These are phyloP conservation scores for Biscutella laevigata DNA, from an alignment of 441 rosid species.

Conservation along the genomic window DNA sequence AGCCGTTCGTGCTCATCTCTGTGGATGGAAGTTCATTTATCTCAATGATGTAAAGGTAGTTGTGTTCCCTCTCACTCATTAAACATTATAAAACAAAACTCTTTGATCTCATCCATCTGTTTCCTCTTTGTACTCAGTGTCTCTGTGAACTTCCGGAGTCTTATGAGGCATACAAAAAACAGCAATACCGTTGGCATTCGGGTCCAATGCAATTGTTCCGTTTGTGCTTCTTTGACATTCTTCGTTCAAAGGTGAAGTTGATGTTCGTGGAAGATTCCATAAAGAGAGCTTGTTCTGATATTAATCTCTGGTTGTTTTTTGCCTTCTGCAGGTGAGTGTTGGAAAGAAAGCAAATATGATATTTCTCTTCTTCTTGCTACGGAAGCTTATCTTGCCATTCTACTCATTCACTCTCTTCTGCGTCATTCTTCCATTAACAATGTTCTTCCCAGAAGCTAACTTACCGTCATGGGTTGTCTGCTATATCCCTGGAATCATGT, in stretches of 20 bases:
- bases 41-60: conserved; percentile 77
- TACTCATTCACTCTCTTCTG: conserved; percentile 92
- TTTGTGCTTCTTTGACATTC: conserved; percentile 69
- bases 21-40: conserved; percentile 87
- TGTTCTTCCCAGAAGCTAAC: conserved; percentile 85
- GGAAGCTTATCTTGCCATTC: conserved; percentile 85
- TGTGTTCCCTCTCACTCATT: background rate
- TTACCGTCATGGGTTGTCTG: conserved; percentile 89
- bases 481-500: conserved; percentile 74
- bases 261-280: no score
- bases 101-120: background rate
- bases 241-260: conserved; percentile 42
- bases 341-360: conserved; percentile 78
- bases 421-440: conserved; percentile 73
- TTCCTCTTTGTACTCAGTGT: conserved; percentile 44
- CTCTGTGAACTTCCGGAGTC: conserved; percentile 97
- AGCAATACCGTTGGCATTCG: conserved; percentile 96
- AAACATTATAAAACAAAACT: background rate
- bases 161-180: conserved; percentile 90
- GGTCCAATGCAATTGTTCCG: conserved; percentile 96
- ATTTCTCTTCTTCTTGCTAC: conserved; percentile 71
- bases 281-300: background rate
- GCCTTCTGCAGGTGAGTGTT: conserved; percentile 48
- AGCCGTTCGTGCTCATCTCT: conserved; percentile 87
- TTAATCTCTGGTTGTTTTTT: background rate